Conservation (phyloP, 306 rosid species). For the Vigna reflexopilosa region DNA sequence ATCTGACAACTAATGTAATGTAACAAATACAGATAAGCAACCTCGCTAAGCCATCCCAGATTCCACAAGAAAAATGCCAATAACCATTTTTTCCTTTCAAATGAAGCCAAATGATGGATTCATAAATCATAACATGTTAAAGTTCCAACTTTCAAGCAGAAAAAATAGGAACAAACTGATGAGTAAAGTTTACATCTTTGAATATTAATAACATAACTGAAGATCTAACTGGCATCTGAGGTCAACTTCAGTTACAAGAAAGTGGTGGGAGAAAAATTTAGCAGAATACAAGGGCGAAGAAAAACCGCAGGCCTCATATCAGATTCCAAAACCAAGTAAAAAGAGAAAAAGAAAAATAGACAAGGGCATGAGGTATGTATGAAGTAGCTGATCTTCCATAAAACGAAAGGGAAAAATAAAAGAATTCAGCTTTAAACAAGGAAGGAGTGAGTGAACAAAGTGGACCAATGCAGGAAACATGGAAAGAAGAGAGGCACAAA, state of each 20-base stretch:
- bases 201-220: constrained; percentile 23
- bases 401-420: constrained; percentile 18
- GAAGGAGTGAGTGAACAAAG: background rate
- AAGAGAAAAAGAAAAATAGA: background rate
- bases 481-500: constrained; percentile 44
- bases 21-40: constrained; percentile 5
- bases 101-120: background rate
- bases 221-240: constrained; percentile 44
- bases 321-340: constrained; percentile 33
- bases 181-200: constrained; percentile 21
- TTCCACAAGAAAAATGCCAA: constrained; percentile 29
- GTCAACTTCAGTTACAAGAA: background rate
- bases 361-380: constrained; percentile 12
- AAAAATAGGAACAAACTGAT: background rate
- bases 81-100: background rate
- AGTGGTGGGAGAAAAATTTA: constrained; percentile 15
- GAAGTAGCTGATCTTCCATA: constrained; percentile 35
- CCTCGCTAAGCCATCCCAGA: constrained; percentile 22
- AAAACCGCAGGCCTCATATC: constrained; percentile 41
- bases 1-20: constrained; percentile 26
- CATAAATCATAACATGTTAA: constrained; percentile 2
- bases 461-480: constrained; percentile 26
- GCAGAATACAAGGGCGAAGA: background rate
- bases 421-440: constrained; percentile 1
- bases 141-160: constrained; percentile 21